A percentile compares a stretch with the other conserved stretches of the same genome.
Evolutionary conservation across 1,139 yeast species (phyloP).

Genomic region (Scheffersomyces cryptocercus): DNA sequence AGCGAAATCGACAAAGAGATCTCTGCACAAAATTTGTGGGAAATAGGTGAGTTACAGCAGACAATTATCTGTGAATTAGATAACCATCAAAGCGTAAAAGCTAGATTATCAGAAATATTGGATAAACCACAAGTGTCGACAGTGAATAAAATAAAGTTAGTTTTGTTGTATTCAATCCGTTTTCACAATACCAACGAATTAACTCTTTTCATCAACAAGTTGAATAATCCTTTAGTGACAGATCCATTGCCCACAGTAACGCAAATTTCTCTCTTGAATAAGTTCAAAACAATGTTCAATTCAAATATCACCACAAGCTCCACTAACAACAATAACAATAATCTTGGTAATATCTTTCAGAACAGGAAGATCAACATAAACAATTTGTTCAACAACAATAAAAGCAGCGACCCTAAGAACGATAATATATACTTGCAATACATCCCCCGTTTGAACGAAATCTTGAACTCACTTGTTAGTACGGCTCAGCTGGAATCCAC

Average conservation of each 20-base stretch:
- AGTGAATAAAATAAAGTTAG: conserved; percentile 45
- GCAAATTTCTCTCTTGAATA: conserved; percentile 34
- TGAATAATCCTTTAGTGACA: conserved; percentile 30
- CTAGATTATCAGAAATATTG: conserved; percentile 27
- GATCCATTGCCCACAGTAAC: conserved; percentile 33
- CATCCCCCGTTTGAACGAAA: conserved; percentile 65
- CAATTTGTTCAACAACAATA: conserved; percentile 21
- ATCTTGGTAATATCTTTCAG: conserved; percentile 26
- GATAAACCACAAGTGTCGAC: conserved; percentile 27
- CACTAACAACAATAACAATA: conserved; percentile 16
- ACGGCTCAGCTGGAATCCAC: conserved; percentile 9
- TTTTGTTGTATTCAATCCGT: conserved; percentile 71
- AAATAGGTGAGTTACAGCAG: conserved; percentile 88
- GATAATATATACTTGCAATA: conserved; percentile 66
- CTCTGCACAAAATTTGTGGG: conserved; percentile 65
- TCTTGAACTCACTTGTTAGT: conserved; percentile 24
- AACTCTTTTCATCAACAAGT: conserved; percentile 23
- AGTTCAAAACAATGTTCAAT: conserved; percentile 28
- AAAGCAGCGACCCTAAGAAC: conserved; percentile 20
- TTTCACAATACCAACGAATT: conserved; percentile 40
- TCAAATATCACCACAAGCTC: conserved; percentile 7
- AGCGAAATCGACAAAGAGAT: conserved; percentile 80
- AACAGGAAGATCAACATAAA: conserved; percentile 26
- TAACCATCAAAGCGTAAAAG: conserved; percentile 28
- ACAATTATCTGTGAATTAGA: conserved; percentile 66